Conservation (phyloP, 306 rosid genomes). For the Sicyos edulis region DNA sequence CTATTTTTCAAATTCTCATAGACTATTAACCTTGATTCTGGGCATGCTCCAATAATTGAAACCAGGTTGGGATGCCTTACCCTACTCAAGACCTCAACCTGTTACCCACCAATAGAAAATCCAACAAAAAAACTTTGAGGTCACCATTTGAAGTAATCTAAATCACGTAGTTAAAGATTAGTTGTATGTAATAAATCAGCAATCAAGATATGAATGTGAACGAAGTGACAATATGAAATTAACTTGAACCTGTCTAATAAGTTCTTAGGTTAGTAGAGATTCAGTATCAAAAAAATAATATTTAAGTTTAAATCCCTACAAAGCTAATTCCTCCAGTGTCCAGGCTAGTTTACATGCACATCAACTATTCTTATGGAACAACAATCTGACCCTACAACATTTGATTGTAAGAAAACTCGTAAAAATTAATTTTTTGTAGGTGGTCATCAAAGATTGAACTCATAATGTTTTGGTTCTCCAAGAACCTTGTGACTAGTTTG, state of each 20-base stretch:
- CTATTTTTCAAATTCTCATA: constrained; percentile 73
- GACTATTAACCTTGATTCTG: constrained; percentile 70
- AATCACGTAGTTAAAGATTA: neutral
- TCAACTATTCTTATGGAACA: too few species aligned
- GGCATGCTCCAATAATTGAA: constrained; percentile 68
- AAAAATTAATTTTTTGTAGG: too few species aligned
- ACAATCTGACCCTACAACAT: too few species aligned
- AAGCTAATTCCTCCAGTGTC: too few species aligned
- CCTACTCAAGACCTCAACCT: constrained; percentile 83
- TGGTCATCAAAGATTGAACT: too few species aligned
- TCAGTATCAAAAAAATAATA: neutral
- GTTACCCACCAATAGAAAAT: constrained; percentile 33
- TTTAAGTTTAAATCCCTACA: neutral
- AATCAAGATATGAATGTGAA: neutral
- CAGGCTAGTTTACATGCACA: too few species aligned
- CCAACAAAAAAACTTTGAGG: neutral
- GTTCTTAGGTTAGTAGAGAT: neutral
- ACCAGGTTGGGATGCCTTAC: constrained; percentile 74
- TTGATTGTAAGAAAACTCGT: too few species aligned
- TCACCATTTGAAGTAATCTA: neutral
- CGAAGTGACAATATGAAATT: neutral
- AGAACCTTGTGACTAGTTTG: too few species aligned
- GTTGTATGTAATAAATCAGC: neutral
- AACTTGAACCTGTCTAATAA: neutral
- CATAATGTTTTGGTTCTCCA: too few species aligned